phyloP scores from a whole-genome alignment of 2,329 filamentous ascomycete genomes.

The Aspergillus puulaauensis region DNA sequence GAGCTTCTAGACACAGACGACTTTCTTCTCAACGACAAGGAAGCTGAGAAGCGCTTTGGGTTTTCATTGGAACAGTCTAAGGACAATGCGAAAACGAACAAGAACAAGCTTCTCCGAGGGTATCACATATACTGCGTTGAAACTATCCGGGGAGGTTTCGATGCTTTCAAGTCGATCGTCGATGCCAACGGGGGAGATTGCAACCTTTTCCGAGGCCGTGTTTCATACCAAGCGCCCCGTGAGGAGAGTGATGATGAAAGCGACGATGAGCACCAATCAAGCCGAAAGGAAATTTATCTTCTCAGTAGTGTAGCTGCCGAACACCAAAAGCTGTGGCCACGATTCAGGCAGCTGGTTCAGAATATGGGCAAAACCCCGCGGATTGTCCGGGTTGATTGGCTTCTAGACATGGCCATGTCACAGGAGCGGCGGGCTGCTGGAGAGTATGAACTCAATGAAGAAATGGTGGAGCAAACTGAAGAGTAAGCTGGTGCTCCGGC shows the following conservation, averaged over 20 bases:
- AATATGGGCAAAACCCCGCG: constrained; percentile 76
- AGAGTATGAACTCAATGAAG: constrained; percentile 53
- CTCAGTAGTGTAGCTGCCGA: constrained; percentile 66
- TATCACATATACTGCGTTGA: constrained; percentile 83
- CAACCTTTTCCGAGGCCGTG: constrained; percentile 71
- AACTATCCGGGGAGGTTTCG: constrained; percentile 74
- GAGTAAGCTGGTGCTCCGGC: constrained; percentile 8
- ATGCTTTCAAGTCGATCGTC: constrained; percentile 82
- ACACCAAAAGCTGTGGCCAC: constrained; percentile 74
- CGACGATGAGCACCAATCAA: constrained; percentile 61
- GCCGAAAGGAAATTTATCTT: constrained; percentile 76
- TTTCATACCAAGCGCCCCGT: constrained; percentile 65
- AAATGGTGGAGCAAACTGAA: constrained; percentile 26
- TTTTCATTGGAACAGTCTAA: constrained; percentile 70
- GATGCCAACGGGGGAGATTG: constrained; percentile 86
- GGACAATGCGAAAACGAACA: constrained; percentile 70
- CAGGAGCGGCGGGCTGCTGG: constrained; percentile 72
- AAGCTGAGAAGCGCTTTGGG: constrained; percentile 69
- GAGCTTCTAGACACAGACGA: constrained; percentile 63
- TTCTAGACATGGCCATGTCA: constrained; percentile 84
- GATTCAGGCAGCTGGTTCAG: constrained; percentile 75
- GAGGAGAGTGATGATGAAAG: constrained; percentile 36
- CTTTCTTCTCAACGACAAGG: constrained; percentile 68
- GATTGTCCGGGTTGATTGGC: constrained; percentile 84
- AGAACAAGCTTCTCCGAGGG: constrained; percentile 70